Evolutionary conservation across 768 basidiomycete species (phyloP).

Genomic region (Suillus variegatus): DNA sequence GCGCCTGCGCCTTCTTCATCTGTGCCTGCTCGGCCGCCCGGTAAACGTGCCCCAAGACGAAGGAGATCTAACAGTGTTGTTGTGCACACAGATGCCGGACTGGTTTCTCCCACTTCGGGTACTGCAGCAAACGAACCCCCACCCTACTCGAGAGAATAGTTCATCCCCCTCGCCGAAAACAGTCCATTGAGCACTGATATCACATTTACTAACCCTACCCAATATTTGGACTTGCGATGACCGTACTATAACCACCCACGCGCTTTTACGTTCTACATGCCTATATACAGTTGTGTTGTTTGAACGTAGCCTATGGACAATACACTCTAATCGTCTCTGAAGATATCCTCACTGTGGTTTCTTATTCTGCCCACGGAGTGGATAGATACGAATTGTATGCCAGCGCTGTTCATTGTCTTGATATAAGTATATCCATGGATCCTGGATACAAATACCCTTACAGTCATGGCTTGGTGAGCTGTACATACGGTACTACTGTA

Average conservation of each 20-base stretch:
- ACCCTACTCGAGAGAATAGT: constrained; percentile 21
- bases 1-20: background rate
- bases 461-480: background rate
- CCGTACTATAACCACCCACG: constrained; percentile 2
- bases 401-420: background rate
- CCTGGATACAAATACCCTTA: background rate
- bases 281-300: constrained; percentile 4
- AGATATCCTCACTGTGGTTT: background rate
- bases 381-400: background rate
- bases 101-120: constrained; percentile 4
- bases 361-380: background rate
- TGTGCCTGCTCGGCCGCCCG: background rate
- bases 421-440: background rate
- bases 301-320: constrained; percentile 20
- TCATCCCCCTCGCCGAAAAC: background rate
- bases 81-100: constrained; percentile 31
- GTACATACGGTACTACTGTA: background rate
- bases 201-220: background rate
- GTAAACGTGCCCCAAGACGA: background rate
- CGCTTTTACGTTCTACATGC: constrained; percentile 15
- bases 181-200: background rate
- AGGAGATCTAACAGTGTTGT: constrained; percentile 16
- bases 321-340: constrained; percentile 13
- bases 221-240: constrained; percentile 12
- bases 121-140: constrained; percentile 18